phyloP scores from a whole-genome alignment of 2,329 filamentous ascomycete species.

The Teratosphaeria nubilosa region DNA sequence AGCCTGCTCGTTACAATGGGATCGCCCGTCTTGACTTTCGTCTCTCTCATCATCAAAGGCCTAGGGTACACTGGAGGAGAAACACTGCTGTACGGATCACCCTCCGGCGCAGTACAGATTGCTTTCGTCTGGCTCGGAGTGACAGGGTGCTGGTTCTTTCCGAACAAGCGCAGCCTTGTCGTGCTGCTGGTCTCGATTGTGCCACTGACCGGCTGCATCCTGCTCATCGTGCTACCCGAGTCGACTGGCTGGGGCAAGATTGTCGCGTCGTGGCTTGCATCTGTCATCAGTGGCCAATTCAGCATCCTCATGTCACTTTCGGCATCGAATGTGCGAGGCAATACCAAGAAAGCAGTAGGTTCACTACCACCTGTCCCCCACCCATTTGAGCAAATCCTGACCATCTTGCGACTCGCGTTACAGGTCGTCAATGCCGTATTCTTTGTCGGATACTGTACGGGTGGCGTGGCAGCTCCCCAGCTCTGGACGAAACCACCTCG shows the following conservation, averaged over 20 bases:
- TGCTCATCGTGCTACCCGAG: slow-evolving; percentile 34
- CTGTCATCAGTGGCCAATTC: slow-evolving; percentile 36
- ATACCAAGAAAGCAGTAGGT: slow-evolving; percentile 40
- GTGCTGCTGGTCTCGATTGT: slow-evolving; percentile 32
- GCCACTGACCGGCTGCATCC: slow-evolving; percentile 35
- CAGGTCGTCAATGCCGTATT: slow-evolving; percentile 34
- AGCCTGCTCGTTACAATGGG: slow-evolving; percentile 38
- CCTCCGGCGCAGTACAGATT: slow-evolving; percentile 41
- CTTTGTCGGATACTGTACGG: slow-evolving; percentile 42
- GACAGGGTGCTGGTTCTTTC: slow-evolving; percentile 29
- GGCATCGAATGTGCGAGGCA: slow-evolving; percentile 43
- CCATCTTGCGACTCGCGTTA: background rate
- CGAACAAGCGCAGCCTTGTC: slow-evolving; percentile 31
- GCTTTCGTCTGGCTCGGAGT: slow-evolving; percentile 38
- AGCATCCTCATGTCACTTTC: slow-evolving; percentile 33
- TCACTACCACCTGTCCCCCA: background rate
- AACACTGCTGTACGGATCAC: slow-evolving; percentile 39
- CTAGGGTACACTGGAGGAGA: slow-evolving; percentile 36
- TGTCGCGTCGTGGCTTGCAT: slow-evolving; percentile 38
- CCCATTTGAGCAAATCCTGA: background rate
- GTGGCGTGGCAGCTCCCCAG: slow-evolving; percentile 40
- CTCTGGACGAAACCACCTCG: slow-evolving; percentile 37
- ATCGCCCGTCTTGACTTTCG: slow-evolving; percentile 39
- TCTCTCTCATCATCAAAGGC: slow-evolving; percentile 40
- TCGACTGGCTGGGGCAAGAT: slow-evolving; percentile 36